Percentiles rank a stretch among this genome's conserved stretches.
Conservation (phyloP, 2,329 filamentous ascomycete species). For the Hypocreales sp. region DNA sequence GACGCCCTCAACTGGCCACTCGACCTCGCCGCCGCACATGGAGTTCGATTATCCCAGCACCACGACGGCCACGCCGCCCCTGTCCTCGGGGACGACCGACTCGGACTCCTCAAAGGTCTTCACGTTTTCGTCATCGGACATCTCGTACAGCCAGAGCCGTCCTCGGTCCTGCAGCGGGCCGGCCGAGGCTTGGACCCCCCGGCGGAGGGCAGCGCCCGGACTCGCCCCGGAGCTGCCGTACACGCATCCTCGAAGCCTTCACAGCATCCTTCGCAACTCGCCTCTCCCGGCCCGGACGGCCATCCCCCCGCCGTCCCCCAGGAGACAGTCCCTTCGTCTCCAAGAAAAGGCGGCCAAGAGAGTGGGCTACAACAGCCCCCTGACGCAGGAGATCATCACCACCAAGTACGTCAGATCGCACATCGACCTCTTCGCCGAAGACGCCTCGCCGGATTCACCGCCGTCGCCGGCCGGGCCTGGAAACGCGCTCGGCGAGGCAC, state of each 20-base stretch:
- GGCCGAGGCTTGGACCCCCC: conserved; percentile 5
- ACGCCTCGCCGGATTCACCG: conserved; percentile 32
- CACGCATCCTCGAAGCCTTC: conserved; percentile 39
- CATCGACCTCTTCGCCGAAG: conserved; percentile 45
- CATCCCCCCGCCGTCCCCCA: conserved; percentile 34
- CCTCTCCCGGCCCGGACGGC: conserved; percentile 39
- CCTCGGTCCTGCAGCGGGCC: conserved; percentile 3
- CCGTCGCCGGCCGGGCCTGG: conserved; percentile 18
- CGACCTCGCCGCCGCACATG: conserved; percentile 29
- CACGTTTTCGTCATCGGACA: conserved; percentile 25
- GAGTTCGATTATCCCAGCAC: conserved; percentile 35
- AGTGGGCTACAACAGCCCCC: conserved; percentile 46
- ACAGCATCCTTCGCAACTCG: conserved; percentile 52
- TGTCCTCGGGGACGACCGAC: conserved; percentile 38
- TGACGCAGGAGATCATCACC: conserved; percentile 48
- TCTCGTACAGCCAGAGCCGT: conserved; percentile 5
- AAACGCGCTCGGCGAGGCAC: conserved; percentile 29
- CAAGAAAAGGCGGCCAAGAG: conserved; percentile 37
- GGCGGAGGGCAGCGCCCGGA: conserved; percentile 2
- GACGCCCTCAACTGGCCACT: conserved; percentile 36
- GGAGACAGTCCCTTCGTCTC: conserved; percentile 36
- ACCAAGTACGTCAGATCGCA: conserved; percentile 47
- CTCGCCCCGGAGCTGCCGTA: conserved; percentile 25
- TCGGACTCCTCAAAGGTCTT: conserved; percentile 25
- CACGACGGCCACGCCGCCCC: conserved; percentile 43